These are phyloP conservation scores for Russula abietina DNA, from an alignment of 768 basidiomycete genomes.

Conservation along the genomic window DNA sequence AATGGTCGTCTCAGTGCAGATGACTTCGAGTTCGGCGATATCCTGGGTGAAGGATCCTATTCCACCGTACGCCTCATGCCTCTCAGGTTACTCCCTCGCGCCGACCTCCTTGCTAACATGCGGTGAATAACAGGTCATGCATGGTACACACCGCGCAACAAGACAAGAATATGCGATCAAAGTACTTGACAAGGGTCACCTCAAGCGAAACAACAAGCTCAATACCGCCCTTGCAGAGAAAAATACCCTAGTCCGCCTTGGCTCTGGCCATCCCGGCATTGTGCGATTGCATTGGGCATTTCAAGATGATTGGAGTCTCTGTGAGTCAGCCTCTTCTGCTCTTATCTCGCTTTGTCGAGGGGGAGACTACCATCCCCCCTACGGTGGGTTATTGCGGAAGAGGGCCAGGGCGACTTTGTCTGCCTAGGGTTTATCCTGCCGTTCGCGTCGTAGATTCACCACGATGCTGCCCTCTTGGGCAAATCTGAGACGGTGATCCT, in stretches of 20 bases:
- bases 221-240: slow-evolving; percentile 75
- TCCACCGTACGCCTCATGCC: slow-evolving; percentile 54
- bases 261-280: slow-evolving; percentile 70
- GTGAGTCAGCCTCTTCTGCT: slow-evolving; percentile 42
- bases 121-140: slow-evolving; percentile 44
- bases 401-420: background rate
- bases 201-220: slow-evolving; percentile 72
- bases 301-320: slow-evolving; percentile 78
- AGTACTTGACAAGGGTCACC: slow-evolving; percentile 77
- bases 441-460: background rate
- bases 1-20: slow-evolving; percentile 43
- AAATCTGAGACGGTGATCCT: background rate
- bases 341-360: background rate
- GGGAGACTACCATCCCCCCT: background rate
- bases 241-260: slow-evolving; percentile 61
- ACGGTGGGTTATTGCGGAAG: background rate
- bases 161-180: slow-evolving; percentile 71
- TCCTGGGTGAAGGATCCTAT: slow-evolving; percentile 79
- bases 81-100: background rate
- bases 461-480: background rate
- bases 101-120: slow-evolving; percentile 16
- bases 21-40: slow-evolving; percentile 68
- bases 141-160: slow-evolving; percentile 47
- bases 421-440: background rate
- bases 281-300: slow-evolving; percentile 79